Evolutionary conservation across 1,284 basidiomycete species (phyloP), one percentile per base, ranked within the genome.

Genomic region (Peniophora sp.): DNA sequence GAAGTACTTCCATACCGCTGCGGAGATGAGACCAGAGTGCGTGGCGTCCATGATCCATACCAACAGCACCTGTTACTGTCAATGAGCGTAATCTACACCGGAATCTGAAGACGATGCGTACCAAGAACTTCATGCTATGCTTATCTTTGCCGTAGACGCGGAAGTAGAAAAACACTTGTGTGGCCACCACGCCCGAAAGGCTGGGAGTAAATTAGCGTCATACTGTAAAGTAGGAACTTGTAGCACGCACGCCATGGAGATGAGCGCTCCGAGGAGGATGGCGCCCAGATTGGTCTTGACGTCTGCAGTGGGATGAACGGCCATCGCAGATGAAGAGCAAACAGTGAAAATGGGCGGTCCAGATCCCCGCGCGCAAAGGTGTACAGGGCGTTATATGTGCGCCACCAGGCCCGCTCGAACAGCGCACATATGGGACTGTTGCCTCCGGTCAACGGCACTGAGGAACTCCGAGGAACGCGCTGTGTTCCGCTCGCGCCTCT

Each of bases 141-240:
- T 20, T 22, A 45, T 57, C 56, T 12, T 43, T 46, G 20, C 39
- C 41, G 27, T 55, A 57, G 11, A 51, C 35, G 16, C 54, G 54
- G 12, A 51, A 53, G 45, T 55, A 57, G 19, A 52, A 36, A 48
- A 55, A 57, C 19, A 48, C 52, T 38, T 55, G 56, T 35, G 55
- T 46, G 41, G 38, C 46, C n/a, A 53, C 51, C 23, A 55, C 50
- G 17, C 54, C 54, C 3, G 52, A 53, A 8, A 57, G 48, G 9
- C 54, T 55, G 20, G 11, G 20, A n/a, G 17, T 3, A 22, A 22
- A 36, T 45, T 32, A 24, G 41, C 16, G 3, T 2, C 24, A n/a
- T 38, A 22, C 32, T 3, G 25, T 19, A 19, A 17, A 45, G 6
- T 10, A 5, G 39, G n/a, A 9, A 8, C 5, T 27, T 25, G 16